A percentile compares a stretch with the other conserved stretches of the same genome.
These are phyloP conservation scores for Syncephalastrum racemosum DNA, from an alignment of 371 early-diverging fungal genomes.

Conservation along the genomic window DNA sequence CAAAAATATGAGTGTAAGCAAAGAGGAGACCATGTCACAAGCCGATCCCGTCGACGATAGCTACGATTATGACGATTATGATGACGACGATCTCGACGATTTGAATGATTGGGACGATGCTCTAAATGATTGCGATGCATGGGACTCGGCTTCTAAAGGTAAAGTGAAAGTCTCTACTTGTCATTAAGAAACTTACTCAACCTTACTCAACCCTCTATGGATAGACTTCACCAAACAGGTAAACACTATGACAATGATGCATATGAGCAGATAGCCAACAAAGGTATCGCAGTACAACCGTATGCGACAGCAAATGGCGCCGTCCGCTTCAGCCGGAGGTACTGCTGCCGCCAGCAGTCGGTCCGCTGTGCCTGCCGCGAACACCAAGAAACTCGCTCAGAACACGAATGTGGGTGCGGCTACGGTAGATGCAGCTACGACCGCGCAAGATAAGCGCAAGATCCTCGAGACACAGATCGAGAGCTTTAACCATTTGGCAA, in stretches of 20 bases:
- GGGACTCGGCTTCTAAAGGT: neutral
- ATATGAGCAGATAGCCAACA: too few relatives aligned
- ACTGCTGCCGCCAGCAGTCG: conserved; percentile 24
- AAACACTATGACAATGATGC: too few relatives aligned
- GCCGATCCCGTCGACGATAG: too few relatives aligned
- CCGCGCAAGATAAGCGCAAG: conserved; percentile 31
- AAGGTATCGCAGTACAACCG: conserved; percentile 68
- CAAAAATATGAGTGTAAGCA: too few relatives aligned
- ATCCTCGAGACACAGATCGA: conserved; percentile 55
- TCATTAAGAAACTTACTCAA: conserved; percentile 1
- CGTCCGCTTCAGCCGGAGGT: conserved; percentile 22
- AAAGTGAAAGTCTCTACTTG: neutral
- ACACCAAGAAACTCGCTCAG: conserved; percentile 26
- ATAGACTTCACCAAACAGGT: conserved; percentile 83
- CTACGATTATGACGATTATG: conserved; percentile 49
- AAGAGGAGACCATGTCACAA: too few relatives aligned
- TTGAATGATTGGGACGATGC: conserved; percentile 62
- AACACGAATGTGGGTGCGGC: conserved; percentile 24
- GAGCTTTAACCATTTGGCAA: conserved; percentile 58
- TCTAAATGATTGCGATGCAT: conserved; percentile 15
- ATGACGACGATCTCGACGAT: conserved; percentile 64
- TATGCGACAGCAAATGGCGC: conserved; percentile 62
- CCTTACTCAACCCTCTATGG: neutral
- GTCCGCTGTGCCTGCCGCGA: conserved; percentile 43
- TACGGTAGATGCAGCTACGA: conserved; percentile 22